Evolutionary conservation across 1,284 basidiomycete genomes (phyloP).

Genomic region (Boletus semigastroideus): DNA sequence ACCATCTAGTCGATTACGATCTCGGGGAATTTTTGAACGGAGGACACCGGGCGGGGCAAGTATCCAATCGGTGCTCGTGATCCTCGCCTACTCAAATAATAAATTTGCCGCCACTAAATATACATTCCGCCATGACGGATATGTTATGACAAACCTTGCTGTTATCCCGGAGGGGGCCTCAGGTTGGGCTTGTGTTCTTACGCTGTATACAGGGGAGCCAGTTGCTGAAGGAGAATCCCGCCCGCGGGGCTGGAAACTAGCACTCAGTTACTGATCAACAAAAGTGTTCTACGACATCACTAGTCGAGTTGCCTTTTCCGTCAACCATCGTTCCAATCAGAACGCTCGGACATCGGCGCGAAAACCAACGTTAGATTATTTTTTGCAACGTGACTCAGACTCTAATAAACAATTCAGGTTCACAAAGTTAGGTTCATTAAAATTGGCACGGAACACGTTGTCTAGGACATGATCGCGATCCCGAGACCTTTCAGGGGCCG

Average conservation of each 20-base stretch:
- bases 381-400: no score
- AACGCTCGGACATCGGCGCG: no score
- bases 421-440: conserved; percentile 27
- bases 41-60: not conserved
- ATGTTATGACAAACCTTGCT: not conserved
- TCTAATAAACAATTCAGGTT: not conserved
- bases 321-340: not conserved
- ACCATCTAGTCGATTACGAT: conserved; percentile 8
- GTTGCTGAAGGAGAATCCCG: not conserved
- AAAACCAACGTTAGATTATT: no score
- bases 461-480: not conserved
- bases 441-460: conserved; percentile 7
- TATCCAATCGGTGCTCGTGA: conserved; percentile 19
- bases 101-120: conserved; percentile 3
- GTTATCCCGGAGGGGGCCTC: not conserved
- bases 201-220: not conserved
- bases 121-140: not conserved
- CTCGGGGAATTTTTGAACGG: not conserved
- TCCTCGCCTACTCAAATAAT: conserved; percentile 21
- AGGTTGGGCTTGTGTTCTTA: not conserved
- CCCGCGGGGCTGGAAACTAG: not conserved
- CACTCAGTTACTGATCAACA: not conserved
- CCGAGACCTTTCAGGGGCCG: conserved; percentile 11
- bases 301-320: not conserved
- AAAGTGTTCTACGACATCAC: no score